phyloP scores from a whole-genome alignment of 495 filamentous ascomycete species.

The Evernia prunastri region DNA sequence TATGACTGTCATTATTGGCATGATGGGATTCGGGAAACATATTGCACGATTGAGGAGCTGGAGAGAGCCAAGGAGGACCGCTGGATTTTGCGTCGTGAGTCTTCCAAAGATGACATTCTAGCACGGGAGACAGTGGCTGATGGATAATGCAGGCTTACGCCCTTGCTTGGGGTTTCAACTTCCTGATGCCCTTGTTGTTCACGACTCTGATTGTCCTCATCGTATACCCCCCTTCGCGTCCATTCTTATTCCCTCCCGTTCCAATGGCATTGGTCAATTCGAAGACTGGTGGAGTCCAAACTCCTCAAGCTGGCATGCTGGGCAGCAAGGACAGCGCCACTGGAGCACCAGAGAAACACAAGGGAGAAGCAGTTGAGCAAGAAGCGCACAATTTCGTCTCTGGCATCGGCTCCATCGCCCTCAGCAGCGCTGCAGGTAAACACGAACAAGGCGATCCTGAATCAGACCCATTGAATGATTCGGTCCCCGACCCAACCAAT shows the following conservation, averaged over 20 bases:
- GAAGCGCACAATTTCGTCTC: conserved; percentile 79
- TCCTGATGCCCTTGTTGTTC: conserved; percentile 58
- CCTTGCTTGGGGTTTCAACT: conserved; percentile 65
- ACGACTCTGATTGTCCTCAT: conserved; percentile 58
- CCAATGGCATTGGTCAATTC: conserved; percentile 59
- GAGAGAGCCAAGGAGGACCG: conserved; percentile 64
- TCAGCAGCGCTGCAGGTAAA: conserved; percentile 71
- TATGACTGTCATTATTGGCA: conserved; percentile 67
- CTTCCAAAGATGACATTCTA: too few relatives aligned
- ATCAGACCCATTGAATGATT: conserved; percentile 37
- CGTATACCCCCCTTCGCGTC: conserved; percentile 55
- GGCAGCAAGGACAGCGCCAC: conserved; percentile 74
- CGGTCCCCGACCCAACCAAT: conserved; percentile 55
- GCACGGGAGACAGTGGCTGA: conserved; percentile 12
- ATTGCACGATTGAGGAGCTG: conserved; percentile 72
- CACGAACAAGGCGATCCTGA: conserved; percentile 48
- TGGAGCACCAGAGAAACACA: conserved; percentile 74
- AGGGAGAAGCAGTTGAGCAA: conserved; percentile 80
- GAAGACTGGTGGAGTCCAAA: conserved; percentile 59
- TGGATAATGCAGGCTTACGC: conserved; percentile 53
- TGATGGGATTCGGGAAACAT: conserved; percentile 64
- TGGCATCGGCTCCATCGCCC: conserved; percentile 64
- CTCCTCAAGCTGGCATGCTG: conserved; percentile 60
- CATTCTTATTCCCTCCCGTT: conserved; percentile 66
- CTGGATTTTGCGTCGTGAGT: conserved; percentile 56